Percentiles rank a stretch among this genome's conserved stretches.
phyloP scores from a whole-genome alignment of 805 yeast species.

The Cyberlindnera japonica region DNA sequence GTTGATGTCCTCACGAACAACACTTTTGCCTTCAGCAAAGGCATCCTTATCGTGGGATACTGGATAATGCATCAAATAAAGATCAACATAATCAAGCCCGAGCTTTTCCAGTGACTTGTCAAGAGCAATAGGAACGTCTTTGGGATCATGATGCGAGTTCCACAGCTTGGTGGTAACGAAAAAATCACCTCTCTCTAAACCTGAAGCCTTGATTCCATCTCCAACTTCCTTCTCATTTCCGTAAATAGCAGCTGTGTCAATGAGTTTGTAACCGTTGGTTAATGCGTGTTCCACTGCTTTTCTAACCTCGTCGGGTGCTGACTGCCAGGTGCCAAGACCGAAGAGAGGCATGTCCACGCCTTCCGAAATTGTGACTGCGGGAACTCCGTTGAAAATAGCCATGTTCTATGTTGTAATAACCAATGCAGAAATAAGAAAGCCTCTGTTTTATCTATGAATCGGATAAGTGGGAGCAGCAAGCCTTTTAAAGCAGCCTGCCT shows the following conservation, averaged over 20 bases:
- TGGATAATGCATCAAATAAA: constrained; percentile 62
- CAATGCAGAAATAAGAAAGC: too few species aligned
- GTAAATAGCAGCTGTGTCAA: constrained; percentile 66
- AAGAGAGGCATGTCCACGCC: constrained; percentile 46
- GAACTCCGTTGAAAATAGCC: constrained; percentile 7
- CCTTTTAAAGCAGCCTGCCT: too few species aligned
- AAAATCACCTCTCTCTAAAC: constrained; percentile 39
- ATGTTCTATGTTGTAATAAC: not conserved
- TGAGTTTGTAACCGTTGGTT: constrained; percentile 50
- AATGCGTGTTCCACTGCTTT: constrained; percentile 44
- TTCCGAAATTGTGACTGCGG: constrained; percentile 37
- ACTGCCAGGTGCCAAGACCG: constrained; percentile 50
- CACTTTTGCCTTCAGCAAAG: constrained; percentile 23
- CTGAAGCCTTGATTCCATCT: constrained; percentile 43
- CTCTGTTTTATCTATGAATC: too few species aligned
- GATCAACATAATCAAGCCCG: constrained; percentile 51
- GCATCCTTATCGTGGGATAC: constrained; percentile 41
- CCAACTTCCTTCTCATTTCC: constrained; percentile 56
- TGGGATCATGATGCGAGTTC: constrained; percentile 39
- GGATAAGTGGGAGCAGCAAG: too few species aligned
- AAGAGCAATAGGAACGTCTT: constrained; percentile 38
- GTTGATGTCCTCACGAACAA: constrained; percentile 38
- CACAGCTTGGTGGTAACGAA: constrained; percentile 60
- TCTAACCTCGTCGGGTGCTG: constrained; percentile 31
- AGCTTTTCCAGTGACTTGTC: constrained; percentile 44